Conservation (phyloP, 2,329 filamentous ascomycete genomes). For the Fusarium tjaetaba region DNA sequence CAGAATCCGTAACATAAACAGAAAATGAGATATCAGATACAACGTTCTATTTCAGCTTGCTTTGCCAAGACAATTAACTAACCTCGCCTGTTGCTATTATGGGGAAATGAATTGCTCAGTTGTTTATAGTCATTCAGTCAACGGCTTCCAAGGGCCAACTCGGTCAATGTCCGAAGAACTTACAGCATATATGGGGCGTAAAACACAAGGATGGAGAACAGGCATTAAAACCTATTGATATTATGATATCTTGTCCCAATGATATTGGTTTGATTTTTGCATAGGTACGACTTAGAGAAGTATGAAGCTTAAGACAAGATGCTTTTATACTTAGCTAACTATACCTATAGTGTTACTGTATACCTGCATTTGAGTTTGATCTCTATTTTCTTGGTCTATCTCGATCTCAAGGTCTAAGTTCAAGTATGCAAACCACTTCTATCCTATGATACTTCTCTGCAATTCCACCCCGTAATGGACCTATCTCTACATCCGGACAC, state of each 20-base stretch:
- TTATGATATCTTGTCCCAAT: background rate
- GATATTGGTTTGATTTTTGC: background rate
- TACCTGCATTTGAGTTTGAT: no score
- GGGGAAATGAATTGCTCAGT: fast-evolving
- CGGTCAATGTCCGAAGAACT: background rate
- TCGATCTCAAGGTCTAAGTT: background rate
- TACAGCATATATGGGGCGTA: fast-evolving
- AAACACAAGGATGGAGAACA: no score
- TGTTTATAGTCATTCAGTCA: no score
- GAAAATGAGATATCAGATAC: background rate
- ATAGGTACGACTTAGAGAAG: background rate
- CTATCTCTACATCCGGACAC: fast-evolving
- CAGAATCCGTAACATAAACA: no score
- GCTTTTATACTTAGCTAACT: no score
- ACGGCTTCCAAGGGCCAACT: background rate
- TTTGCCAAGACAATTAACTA: background rate
- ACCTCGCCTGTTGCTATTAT: fast-evolving
- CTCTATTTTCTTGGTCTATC: no score
- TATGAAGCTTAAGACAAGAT: background rate
- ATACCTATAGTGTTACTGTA: no score
- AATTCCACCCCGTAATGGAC: no score
- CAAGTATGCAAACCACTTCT: background rate
- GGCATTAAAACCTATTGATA: no score
- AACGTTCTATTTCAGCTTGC: background rate
- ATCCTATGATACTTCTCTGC: no score